Conservation (phyloP, 148 eudicot species). For the Euryodendron excelsum region DNA sequence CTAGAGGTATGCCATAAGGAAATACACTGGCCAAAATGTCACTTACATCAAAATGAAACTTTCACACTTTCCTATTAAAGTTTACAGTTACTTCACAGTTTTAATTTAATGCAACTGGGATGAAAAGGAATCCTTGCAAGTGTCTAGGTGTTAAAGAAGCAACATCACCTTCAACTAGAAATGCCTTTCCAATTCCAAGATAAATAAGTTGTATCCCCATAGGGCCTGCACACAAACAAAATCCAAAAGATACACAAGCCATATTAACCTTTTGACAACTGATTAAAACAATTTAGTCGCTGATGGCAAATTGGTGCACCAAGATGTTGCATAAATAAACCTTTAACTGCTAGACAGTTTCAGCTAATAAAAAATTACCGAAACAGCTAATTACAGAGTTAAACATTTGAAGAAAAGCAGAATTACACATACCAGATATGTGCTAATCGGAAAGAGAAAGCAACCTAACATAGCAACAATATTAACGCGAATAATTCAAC, state of each 20-base stretch:
- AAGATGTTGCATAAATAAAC: neutral
- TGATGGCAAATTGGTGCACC: neutral
- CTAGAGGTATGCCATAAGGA: too few species aligned
- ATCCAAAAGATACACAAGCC: neutral
- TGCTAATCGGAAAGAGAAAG: neutral
- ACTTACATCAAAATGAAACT: neutral
- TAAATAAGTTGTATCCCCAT: conserved; percentile 42
- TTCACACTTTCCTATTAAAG: neutral
- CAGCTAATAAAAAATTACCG: neutral
- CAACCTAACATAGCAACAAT: neutral
- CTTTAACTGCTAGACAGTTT: neutral
- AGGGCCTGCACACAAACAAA: conserved; percentile 39
- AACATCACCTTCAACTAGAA: conserved; percentile 32
- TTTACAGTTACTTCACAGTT: neutral
- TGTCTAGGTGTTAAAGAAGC: neutral
- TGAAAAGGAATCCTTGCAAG: neutral
- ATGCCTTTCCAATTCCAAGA: conserved; percentile 51
- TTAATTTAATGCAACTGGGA: neutral
- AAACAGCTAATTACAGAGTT: neutral
- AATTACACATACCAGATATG: neutral
- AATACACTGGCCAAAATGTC: neutral
- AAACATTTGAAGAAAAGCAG: neutral
- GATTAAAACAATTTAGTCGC: neutral
- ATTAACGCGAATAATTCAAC: neutral
- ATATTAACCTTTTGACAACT: neutral